Base-by-base conservation (phyloP, 2,329 filamentous ascomycete genomes). In the Monilinia fructigena region DNA sequence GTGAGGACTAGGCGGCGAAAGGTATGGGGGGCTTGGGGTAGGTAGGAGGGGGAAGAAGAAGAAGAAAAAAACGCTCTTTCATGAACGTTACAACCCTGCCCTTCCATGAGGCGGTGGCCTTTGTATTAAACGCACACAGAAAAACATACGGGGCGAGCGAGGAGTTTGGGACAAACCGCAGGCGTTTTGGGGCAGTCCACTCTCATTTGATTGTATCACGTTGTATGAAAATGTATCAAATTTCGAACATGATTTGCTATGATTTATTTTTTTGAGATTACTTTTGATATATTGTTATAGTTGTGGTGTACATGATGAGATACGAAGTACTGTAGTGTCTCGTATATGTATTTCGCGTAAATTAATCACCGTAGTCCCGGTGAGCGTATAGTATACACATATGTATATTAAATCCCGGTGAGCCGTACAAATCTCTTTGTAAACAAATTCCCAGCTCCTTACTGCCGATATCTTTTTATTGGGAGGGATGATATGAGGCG, bases 121-220 rank as follows among this genome's bases (percentile, higher is more conserved):
- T 66, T 71, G 72, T 74, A 73, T 67, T 67, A 4, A 61, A 61
- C 61, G 23, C 31, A 66, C 48, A 40, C 50, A 47, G 70, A 68
- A 65, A 65, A 62, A 67, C 50, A 68, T 67, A 60, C 67, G 69
- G 70, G 70, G n/a, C n/a, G n/a, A 74, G 72, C 72, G 71, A 68
- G 73, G 73, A 72, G 73, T 74, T 63, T 64, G 71, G 68, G 55
- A 28, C 35, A 23, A 53, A n/a, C 2, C 5, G 16, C n/a, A 11
- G 40, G 63, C 47, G 58, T 56, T 61, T 54, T 35, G 18, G 38
- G 63, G 48, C 48, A 61, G 55, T 66, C 63, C 63, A 66, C 63
- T 66, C 63, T 53, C 35, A 65, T 61, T 58, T 55, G 55, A 31
- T 61, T 65, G n/a, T 61, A 61, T 65, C 55, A 65, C 42, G 48